Base-by-base conservation (phyloP, 257 asterid genomes). In the Penstemon newberryi region DNA sequence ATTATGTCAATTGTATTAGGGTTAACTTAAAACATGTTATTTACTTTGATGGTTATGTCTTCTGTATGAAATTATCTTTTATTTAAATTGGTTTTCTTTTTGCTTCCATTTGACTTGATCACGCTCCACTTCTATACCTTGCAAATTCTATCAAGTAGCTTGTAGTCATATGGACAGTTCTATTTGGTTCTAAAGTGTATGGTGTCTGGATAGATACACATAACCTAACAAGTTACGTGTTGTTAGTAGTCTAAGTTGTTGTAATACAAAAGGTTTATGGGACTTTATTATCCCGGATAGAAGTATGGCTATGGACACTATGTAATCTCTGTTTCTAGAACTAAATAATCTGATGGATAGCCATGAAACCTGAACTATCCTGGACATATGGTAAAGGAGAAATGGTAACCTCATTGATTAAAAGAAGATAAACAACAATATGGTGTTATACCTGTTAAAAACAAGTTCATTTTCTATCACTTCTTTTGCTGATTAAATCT, bases 341-440 rank as follows among this genome's bases (percentile, higher is more conserved):
- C 38, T 37, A 52, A 42, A 63, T 62, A 51, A 44, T 65, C 33
- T 41, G 56, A 57, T 44, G 41, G 36, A 38, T 15, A 42, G 68
- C 0, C 43, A 67, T 33, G 36, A 43, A 38, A 37, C 36, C 33
- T 51, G 58, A 67, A 59, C 4, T 5, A 9, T 53, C 9, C 9
- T 60, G 63, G 38, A n/a, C 25, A 18, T 36, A 65, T 65, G 41
- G 4, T 43, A 8, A 33, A 36, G 0, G 4, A 36, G 54, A 10
- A 49, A 49, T 11, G 0, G 54, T 49, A 49, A 15, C 54, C n/a
- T 10, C 6, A 7, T 6, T 53, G 50, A 18, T 53, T 15, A 38
- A 39, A 5, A 25, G 15, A 25, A 8, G 40, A 9, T 42, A 15
- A 6, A 15, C 10, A n/a, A 49, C 18, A 18, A 39, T 18, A 60